Evolutionary conservation across 2,329 filamentous ascomycete species (phyloP).

Genomic region (Pseudogymnoascus sp.): DNA sequence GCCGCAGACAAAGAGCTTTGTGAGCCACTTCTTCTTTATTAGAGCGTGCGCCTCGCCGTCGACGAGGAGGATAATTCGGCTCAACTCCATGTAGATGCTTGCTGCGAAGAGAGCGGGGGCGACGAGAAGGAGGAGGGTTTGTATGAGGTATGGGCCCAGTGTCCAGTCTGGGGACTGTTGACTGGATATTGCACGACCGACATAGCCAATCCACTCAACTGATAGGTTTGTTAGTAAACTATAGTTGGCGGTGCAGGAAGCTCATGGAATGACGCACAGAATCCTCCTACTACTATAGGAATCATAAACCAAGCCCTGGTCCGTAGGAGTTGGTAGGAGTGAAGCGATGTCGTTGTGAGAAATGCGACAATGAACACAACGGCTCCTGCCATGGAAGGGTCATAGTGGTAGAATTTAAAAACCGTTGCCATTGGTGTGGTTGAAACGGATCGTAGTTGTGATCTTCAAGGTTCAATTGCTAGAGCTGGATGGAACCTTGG

Average conservation of each 20-base stretch:
- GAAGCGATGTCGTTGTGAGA: slow-evolving; percentile 9
- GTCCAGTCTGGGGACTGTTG: slow-evolving; percentile 18
- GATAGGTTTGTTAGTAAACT: not conserved
- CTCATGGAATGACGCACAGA: slow-evolving; percentile 21
- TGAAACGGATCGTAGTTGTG: not conserved
- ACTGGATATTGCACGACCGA: slow-evolving; percentile 21
- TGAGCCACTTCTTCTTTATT: slow-evolving; percentile 36
- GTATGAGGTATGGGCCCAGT: slow-evolving; percentile 29
- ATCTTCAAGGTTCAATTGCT: not conserved
- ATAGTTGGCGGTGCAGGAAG: not conserved
- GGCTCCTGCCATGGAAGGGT: slow-evolving; percentile 13
- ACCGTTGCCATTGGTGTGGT: not conserved
- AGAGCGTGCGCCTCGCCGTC: slow-evolving; percentile 34
- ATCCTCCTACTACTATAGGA: slow-evolving; percentile 26
- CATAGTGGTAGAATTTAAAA: slow-evolving; percentile 11
- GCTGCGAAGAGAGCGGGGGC: slow-evolving; percentile 35
- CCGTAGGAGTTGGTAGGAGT: slow-evolving; percentile 15
- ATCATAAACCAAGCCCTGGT: slow-evolving; percentile 24
- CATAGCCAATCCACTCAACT: slow-evolving; percentile 35
- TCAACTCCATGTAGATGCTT: slow-evolving; percentile 35
- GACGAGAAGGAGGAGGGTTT: slow-evolving; percentile 32
- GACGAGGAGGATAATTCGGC: slow-evolving; percentile 31
- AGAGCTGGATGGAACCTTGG: not conserved
- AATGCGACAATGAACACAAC: slow-evolving; percentile 16
- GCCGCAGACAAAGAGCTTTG: slow-evolving; percentile 40